These are phyloP conservation scores for Enterospora canceri DNA, from an alignment of 371 early-diverging fungal genomes.

Conservation along the genomic window DNA sequence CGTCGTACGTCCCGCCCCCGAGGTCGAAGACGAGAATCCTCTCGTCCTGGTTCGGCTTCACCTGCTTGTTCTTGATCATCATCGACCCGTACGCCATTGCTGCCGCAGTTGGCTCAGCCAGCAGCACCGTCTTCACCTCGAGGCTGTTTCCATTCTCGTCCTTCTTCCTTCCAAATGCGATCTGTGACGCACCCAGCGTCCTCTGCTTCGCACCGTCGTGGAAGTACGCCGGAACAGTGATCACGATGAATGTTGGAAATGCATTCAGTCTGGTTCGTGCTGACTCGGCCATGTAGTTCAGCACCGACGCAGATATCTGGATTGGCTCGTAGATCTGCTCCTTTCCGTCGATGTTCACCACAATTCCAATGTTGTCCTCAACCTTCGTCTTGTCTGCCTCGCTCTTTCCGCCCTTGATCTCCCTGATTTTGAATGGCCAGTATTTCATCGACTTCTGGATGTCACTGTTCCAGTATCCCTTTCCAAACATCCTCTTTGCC, in stretches of 20 bases:
- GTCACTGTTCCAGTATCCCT: conserved; percentile 57
- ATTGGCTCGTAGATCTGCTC: conserved; percentile 29
- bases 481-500: conserved; percentile 84
- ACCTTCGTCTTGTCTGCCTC: conserved; percentile 61
- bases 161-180: conserved; percentile 22
- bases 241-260: conserved; percentile 79
- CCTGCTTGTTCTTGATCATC: conserved; percentile 59
- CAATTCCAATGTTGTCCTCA: conserved; percentile 37
- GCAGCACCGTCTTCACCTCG: conserved; percentile 41
- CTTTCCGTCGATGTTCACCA: conserved; percentile 20
- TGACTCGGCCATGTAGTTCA: conserved; percentile 67
- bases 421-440: conserved; percentile 52
- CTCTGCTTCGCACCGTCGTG: conserved; percentile 55
- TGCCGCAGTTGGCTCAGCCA: conserved; percentile 81
- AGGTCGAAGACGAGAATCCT: conserved; percentile 57
- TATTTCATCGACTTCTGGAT: conserved; percentile 47
- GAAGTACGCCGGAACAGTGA: conserved; percentile 58
- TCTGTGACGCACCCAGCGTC: conserved; percentile 52
- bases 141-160: conserved; percentile 22
- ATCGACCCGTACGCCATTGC: conserved; percentile 83
- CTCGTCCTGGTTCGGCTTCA: conserved; percentile 60
- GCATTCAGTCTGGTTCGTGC: conserved; percentile 81
- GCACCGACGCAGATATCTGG: conserved; percentile 61
- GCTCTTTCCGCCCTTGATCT: conserved; percentile 60
- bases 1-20: conserved; percentile 59